phyloP scores from a whole-genome alignment of 2,329 filamentous ascomycete genomes.

The Botrytis pseudocinerea region DNA sequence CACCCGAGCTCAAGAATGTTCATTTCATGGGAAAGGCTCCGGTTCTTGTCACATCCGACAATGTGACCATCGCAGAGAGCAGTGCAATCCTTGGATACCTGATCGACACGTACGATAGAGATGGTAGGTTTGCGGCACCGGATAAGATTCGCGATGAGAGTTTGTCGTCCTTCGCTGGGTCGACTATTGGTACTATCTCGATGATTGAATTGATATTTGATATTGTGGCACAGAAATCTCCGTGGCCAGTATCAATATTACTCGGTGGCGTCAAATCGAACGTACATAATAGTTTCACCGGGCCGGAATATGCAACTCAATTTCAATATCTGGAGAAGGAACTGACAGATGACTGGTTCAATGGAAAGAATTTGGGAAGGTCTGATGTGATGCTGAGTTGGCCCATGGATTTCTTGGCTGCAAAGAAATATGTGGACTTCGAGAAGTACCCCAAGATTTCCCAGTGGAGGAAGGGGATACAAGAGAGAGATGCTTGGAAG shows the following conservation, averaged over 20 bases:
- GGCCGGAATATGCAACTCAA: slow-evolving; percentile 32
- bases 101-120: slow-evolving; percentile 40
- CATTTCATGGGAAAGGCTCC: slow-evolving; percentile 87
- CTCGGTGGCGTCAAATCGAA: slow-evolving; percentile 27
- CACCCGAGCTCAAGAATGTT: slow-evolving; percentile 66
- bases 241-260: slow-evolving; percentile 35
- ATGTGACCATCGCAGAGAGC: slow-evolving; percentile 37
- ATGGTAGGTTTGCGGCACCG: slow-evolving; percentile 34
- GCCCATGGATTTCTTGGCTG: slow-evolving; percentile 40
- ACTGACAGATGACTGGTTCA: slow-evolving; percentile 38
- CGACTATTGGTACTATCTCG: slow-evolving; percentile 7
- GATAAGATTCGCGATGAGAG: slow-evolving; percentile 41
- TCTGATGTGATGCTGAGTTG: slow-evolving; percentile 43
- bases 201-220: slow-evolving; percentile 22
- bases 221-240: slow-evolving; percentile 23
- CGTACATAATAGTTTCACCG: slow-evolving; percentile 29
- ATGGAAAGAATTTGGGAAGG: slow-evolving; percentile 40
- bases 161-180: slow-evolving; percentile 29
- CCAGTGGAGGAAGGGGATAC: slow-evolving; percentile 40
- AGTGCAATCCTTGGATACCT: slow-evolving; percentile 41
- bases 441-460: slow-evolving; percentile 39
- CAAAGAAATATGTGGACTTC: slow-evolving; percentile 39
- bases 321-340: slow-evolving; percentile 34
- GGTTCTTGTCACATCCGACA: slow-evolving; percentile 51
- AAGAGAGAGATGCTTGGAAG: slow-evolving; percentile 40